Conservation (phyloP, 306 rosid genomes). For the Cucurbita ficifolia region DNA sequence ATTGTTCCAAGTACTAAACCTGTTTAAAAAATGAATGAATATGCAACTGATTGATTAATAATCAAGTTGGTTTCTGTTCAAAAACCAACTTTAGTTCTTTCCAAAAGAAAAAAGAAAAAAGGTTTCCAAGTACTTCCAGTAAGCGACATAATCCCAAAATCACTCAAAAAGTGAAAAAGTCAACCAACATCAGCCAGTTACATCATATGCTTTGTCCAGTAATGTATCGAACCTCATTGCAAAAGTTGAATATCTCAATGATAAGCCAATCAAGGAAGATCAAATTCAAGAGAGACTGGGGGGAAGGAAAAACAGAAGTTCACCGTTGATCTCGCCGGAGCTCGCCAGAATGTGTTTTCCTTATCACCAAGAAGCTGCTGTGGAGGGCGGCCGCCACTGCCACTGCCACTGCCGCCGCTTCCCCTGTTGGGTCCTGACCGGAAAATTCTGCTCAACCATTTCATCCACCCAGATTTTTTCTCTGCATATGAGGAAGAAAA, state of each 20-base stretch:
- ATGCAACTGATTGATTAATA: not conserved
- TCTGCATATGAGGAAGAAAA: conserved; percentile 50
- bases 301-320: not conserved
- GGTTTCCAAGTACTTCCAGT: not conserved
- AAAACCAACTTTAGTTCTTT: not conserved
- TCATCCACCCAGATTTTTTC: conserved; percentile 83
- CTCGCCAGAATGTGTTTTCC: conserved; percentile 59
- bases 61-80: not conserved
- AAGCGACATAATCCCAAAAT: not conserved
- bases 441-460: conserved; percentile 84
- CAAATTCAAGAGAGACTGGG: not conserved
- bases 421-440: conserved; percentile 42
- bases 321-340: conserved; percentile 56
- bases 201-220: not conserved
- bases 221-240: not conserved
- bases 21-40: not conserved
- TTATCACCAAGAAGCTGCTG: conserved; percentile 48
- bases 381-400: conserved; percentile 24
- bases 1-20: not conserved
- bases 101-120: not conserved
- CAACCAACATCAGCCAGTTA: not conserved
- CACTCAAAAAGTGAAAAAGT: conserved; percentile 1
- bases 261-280: not conserved
- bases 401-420: conserved; percentile 30
- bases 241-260: not conserved